Conservation (phyloP, 495 filamentous ascomycete genomes). For the Hypoxylon rickii region DNA sequence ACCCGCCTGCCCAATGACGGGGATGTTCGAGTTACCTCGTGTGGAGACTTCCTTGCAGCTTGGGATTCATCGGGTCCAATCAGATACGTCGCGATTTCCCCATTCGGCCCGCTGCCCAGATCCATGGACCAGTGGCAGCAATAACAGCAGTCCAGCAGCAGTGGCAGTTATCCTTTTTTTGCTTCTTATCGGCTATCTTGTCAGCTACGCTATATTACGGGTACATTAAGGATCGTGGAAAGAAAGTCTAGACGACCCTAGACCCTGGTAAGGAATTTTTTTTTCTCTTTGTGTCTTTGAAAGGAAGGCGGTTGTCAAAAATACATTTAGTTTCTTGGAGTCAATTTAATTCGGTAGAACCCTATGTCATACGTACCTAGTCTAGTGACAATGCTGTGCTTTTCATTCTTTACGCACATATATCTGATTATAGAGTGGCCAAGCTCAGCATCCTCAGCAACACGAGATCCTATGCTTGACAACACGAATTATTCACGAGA, state of each 20-base stretch:
- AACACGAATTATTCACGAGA: slow-evolving; percentile 15
- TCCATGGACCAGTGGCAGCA: too few relatives aligned
- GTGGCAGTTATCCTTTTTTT: too few relatives aligned
- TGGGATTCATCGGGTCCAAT: slow-evolving; percentile 14
- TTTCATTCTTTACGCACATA: neutral
- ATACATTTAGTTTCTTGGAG: neutral
- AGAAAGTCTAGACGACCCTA: slow-evolving; percentile 14
- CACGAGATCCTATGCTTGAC: neutral
- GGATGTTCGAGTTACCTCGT: neutral
- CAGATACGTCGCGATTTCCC: slow-evolving; percentile 14
- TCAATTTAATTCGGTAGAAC: neutral
- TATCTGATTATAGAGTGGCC: neutral
- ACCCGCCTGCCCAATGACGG: slow-evolving; percentile 12
- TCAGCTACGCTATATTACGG: slow-evolving; percentile 17
- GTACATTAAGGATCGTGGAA: slow-evolving; percentile 8
- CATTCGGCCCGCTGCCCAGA: slow-evolving; percentile 33
- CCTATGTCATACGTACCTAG: neutral
- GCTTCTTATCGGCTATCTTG: slow-evolving; percentile 21
- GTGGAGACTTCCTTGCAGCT: slow-evolving; percentile 4
- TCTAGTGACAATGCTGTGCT: neutral
- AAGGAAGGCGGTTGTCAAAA: neutral
- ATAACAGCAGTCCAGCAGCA: too few relatives aligned
- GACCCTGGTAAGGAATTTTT: slow-evolving; percentile 9
- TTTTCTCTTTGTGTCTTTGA: neutral
- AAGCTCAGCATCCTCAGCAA: neutral